phyloP scores from a whole-genome alignment of 2,329 filamentous ascomycete species.

The Cercospora canescens region DNA sequence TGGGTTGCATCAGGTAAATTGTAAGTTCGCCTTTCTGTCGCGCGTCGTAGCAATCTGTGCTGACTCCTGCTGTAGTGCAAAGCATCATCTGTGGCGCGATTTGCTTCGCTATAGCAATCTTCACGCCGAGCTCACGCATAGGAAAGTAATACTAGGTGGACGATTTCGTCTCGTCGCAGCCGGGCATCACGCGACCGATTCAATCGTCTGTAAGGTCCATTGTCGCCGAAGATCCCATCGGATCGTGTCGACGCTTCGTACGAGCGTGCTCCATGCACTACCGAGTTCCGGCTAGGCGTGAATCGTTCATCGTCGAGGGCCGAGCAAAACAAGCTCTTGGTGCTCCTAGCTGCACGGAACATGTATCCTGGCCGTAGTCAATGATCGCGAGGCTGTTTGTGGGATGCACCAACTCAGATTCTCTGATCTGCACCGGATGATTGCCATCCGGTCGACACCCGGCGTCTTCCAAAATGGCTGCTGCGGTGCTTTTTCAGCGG shows the following conservation, averaged over 20 bases:
- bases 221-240: background rate
- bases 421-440: no score
- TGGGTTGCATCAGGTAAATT: slow-evolving; percentile 29
- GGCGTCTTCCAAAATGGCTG: no score
- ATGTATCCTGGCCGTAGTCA: no score
- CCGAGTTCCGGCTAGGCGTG: background rate
- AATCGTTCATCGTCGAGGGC: background rate
- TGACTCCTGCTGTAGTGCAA: slow-evolving; percentile 6
- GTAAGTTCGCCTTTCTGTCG: slow-evolving; percentile 16
- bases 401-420: no score
- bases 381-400: no score
- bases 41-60: background rate
- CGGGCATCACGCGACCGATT: no score
- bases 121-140: background rate
- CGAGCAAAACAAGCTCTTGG: background rate
- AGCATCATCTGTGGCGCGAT: slow-evolving; percentile 14
- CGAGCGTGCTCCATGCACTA: background rate
- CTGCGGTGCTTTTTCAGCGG: no score
- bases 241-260: background rate
- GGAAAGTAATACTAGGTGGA: background rate
- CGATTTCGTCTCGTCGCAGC: background rate
- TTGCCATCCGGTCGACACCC: no score
- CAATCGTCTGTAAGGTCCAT: background rate
- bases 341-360: background rate
- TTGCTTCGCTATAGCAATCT: background rate